Percentiles rank a stretch among this genome's conserved stretches.
phyloP scores from a whole-genome alignment of 2,329 filamentous ascomycete genomes.

The Cytospora schulzeri region DNA sequence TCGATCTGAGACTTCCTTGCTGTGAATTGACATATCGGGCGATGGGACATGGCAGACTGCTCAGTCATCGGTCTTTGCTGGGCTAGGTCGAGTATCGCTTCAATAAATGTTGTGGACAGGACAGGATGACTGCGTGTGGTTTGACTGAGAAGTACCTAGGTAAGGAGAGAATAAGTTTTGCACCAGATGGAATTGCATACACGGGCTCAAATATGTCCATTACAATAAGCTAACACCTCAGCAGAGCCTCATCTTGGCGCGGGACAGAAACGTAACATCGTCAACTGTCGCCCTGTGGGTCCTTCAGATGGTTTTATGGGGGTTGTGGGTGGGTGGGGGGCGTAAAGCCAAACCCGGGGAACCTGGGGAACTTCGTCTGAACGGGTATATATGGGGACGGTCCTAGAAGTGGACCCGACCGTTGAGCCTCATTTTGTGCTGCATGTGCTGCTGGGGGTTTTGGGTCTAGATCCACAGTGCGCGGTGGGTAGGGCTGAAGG shows the following conservation, averaged over 20 bases:
- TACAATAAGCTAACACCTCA: neutral
- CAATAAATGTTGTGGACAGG: neutral
- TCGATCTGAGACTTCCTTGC: neutral
- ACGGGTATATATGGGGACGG: neutral
- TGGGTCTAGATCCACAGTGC: neutral
- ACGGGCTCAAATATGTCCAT: neutral
- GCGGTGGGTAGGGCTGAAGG: neutral
- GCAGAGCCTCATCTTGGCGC: neutral
- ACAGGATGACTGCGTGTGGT: neutral
- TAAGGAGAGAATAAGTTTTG: neutral
- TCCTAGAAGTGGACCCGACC: neutral
- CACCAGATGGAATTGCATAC: neutral
- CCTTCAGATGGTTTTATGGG: neutral
- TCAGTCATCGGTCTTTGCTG: neutral
- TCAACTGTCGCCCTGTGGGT: neutral
- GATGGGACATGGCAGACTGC: neutral
- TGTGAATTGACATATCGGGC: neutral
- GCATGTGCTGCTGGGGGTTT: neutral
- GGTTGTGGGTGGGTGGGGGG: neutral
- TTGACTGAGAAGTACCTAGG: neutral
- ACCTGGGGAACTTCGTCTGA: neutral
- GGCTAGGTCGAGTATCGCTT: neutral
- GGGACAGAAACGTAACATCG: neutral
- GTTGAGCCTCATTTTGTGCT: constrained; percentile 1
- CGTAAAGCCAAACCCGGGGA: neutral